Conservation (phyloP, 2,329 filamentous ascomycete genomes). For the Beauveria bassiana region DNA sequence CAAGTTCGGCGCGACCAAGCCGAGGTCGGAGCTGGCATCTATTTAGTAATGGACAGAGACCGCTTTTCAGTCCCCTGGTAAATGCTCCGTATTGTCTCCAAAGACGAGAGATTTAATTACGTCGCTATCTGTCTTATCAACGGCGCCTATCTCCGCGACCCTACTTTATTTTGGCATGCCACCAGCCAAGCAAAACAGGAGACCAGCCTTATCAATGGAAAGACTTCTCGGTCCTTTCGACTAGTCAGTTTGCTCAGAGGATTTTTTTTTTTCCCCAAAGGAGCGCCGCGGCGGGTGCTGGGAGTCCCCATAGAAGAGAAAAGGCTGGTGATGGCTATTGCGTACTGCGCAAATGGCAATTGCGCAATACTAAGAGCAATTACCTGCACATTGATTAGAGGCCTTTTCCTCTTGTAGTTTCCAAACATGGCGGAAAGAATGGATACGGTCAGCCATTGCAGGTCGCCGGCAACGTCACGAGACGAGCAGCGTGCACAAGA, state of each 20-base stretch:
- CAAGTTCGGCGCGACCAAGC: neutral
- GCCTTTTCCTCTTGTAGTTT: neutral
- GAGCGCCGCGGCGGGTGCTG: neutral
- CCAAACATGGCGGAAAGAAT: neutral
- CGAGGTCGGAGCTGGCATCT: slow-evolving; percentile 6
- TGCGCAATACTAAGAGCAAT: neutral
- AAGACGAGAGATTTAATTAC: slow-evolving; percentile 10
- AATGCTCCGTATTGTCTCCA: neutral
- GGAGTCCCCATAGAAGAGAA: neutral
- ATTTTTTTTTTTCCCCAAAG: neutral
- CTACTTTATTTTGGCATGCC: neutral
- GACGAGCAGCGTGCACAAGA: neutral
- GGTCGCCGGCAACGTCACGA: neutral
- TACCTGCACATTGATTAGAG: neutral
- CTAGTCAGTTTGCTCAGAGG: neutral
- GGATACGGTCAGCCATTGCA: neutral
- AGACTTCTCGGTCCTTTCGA: neutral
- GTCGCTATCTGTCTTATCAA: slow-evolving; percentile 11
- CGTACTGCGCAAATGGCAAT: slow-evolving; percentile 5
- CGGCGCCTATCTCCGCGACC: slow-evolving; percentile 3
- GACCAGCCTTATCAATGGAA: slow-evolving; percentile 1
- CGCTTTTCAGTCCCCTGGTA: neutral
- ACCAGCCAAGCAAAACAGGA: neutral
- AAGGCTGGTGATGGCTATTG: neutral
- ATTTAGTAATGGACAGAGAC: neutral